Evolutionary conservation across 371 early-diverging fungal species (phyloP).

Genomic region (Nematocida sp.): DNA sequence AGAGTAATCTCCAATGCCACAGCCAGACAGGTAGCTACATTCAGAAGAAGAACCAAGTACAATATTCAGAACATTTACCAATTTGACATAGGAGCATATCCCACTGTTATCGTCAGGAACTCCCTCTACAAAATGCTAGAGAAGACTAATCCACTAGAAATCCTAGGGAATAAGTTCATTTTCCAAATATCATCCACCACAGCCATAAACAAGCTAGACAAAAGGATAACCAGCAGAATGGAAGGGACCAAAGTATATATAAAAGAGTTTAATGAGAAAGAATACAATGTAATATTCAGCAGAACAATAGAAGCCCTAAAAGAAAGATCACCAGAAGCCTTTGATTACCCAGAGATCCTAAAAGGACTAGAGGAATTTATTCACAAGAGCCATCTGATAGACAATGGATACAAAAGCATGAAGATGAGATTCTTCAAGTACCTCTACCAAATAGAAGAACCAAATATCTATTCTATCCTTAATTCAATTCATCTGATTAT

Average conservation of each 20-base stretch:
- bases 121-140: constrained; percentile 35
- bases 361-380: constrained; percentile 1
- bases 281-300: constrained; percentile 33
- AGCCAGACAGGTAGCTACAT: background rate
- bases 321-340: background rate
- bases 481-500: constrained; percentile 41
- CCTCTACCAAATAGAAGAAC: constrained; percentile 6
- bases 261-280: constrained; percentile 9
- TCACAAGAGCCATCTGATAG: constrained; percentile 2
- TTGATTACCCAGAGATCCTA: background rate
- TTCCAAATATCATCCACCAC: constrained; percentile 17
- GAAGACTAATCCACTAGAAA: constrained; percentile 1
- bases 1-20: background rate
- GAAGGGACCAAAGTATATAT: constrained; percentile 27
- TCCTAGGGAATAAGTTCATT: constrained; percentile 14
- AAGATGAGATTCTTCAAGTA: constrained; percentile 20
- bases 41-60: background rate
- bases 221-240: constrained; percentile 43
- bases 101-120: background rate
- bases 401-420: constrained; percentile 20
- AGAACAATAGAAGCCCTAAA: constrained; percentile 17
- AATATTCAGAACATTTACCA: constrained; percentile 4
- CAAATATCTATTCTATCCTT: background rate
- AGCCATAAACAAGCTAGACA: constrained; percentile 29
- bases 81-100: background rate